Conservation (phyloP, 148 eudicot species). For the Vaccinium vitisidaea region DNA sequence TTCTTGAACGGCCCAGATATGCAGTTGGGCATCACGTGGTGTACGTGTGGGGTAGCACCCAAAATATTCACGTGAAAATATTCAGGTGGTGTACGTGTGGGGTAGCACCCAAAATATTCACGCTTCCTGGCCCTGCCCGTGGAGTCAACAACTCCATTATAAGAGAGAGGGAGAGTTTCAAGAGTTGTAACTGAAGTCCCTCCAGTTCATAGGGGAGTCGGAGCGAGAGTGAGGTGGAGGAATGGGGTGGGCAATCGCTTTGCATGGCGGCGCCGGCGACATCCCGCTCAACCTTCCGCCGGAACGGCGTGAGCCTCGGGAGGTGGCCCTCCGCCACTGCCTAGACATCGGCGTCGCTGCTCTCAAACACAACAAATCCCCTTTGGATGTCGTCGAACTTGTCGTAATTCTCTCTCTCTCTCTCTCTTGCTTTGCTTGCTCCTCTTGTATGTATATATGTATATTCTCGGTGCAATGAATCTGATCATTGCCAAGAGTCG, state of each 20-base stretch:
- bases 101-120: no score
- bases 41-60: no score
- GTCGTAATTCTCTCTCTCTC: slow-evolving; percentile 43
- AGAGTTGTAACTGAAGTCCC: background rate
- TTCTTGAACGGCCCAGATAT: no score
- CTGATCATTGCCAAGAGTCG: background rate
- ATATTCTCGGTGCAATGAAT: background rate
- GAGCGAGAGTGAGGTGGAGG: background rate
- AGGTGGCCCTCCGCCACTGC: slow-evolving; percentile 59
- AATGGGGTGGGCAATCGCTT: slow-evolving; percentile 93
- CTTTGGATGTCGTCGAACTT: slow-evolving; percentile 88
- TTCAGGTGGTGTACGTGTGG: no score
- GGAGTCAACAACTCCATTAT: background rate
- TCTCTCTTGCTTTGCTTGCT: background rate
- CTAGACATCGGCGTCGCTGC: slow-evolving; percentile 67
- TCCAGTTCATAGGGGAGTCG: background rate
- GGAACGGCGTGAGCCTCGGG: slow-evolving; percentile 52
- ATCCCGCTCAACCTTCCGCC: slow-evolving; percentile 58
- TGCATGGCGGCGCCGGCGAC: slow-evolving; percentile 96
- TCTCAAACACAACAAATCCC: slow-evolving; percentile 40
- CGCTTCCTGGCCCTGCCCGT: background rate
- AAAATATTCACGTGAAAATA: no score
- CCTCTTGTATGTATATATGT: no score
- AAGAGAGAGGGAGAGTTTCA: background rate
- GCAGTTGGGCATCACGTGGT: no score